Conservation (phyloP, 176 grass and related monocot genomes). For the Oryza longistaminata region DNA sequence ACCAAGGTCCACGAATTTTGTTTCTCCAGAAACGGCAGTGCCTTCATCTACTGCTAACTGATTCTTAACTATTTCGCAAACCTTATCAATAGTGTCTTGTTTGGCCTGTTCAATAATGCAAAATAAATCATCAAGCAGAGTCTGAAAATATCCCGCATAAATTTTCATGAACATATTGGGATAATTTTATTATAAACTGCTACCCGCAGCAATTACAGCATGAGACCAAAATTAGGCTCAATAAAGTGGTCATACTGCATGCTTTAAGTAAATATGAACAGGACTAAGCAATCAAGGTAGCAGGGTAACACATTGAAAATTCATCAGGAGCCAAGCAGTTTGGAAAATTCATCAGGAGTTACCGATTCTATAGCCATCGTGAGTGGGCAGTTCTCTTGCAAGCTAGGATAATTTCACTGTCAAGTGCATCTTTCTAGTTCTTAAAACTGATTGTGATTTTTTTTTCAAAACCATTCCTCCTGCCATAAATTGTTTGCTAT, state of each 20-base stretch:
- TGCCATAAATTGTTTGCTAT: neutral
- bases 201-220: neutral
- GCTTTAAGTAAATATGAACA: slow-evolving; percentile 7
- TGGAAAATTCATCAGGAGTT: neutral
- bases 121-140: neutral
- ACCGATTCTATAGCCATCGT: neutral
- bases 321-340: neutral
- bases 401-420: neutral
- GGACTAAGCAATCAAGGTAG: neutral
- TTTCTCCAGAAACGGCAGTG: slow-evolving; percentile 32
- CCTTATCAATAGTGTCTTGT: slow-evolving; percentile 51
- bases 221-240: neutral
- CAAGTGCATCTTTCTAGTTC: neutral
- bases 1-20: slow-evolving; percentile 57
- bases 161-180: neutral
- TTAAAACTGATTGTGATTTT: neutral
- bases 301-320: neutral
- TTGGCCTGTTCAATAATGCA: slow-evolving; percentile 40
- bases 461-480: neutral
- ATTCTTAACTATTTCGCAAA: slow-evolving; percentile 54
- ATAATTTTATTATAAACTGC: neutral
- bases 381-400: neutral
- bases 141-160: neutral
- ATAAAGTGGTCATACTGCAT: neutral
- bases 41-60: slow-evolving; percentile 42